Evolutionary conservation across 331 rosid genomes (phyloP), one percentile per base, ranked within the genome.

Genomic region (Pyracantha coccinea): DNA sequence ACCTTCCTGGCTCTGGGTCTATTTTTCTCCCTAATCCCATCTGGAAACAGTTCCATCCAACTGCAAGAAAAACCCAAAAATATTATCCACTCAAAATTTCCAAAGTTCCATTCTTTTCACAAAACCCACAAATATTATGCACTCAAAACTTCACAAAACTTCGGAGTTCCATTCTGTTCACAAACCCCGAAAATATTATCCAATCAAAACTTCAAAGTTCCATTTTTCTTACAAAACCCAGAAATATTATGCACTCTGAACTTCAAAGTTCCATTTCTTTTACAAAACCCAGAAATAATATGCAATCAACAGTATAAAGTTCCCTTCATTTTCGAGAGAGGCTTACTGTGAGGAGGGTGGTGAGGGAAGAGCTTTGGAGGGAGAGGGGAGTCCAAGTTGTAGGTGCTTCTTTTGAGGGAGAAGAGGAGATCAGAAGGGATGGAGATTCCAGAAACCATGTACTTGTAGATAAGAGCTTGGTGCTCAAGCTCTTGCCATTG

Each of bases 401-500:
- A 45, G 81, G 70, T 83, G 81, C 84, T 79, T 59, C 85, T 89
- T 80, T 81, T 92, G 81, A 92, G 81, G 71, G 87, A 63, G 84
- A 79, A 89, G 80, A 92, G 88, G 53, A 93, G 97, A 83, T 94
- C 97, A 60, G 97, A 88, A 21, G 99, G 99, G 50, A 95, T 82
- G 20, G 93, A 88, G 21, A 95, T 85, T 25, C 97, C 97, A 1
- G 99, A 92, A 68, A 86, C 97, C 91, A 95, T 92, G 89, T 92
- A 92, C 85, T 95, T 95, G 88, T 86, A 95, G 75, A 95, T 88
- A n/a, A 92, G 96, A 20, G 99, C 99, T 85, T 95, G 97, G 75
- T 90, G 99, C 70, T 95, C 99, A 57, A 95, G 97, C 85, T 95
- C 99, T 89, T 95, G 97, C 99, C 99, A 95, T 71, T 95, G 99